Evolutionary conservation across 805 yeast species (phyloP), one percentile per base, ranked within the genome.

Genomic region (Ogataea angusta): DNA sequence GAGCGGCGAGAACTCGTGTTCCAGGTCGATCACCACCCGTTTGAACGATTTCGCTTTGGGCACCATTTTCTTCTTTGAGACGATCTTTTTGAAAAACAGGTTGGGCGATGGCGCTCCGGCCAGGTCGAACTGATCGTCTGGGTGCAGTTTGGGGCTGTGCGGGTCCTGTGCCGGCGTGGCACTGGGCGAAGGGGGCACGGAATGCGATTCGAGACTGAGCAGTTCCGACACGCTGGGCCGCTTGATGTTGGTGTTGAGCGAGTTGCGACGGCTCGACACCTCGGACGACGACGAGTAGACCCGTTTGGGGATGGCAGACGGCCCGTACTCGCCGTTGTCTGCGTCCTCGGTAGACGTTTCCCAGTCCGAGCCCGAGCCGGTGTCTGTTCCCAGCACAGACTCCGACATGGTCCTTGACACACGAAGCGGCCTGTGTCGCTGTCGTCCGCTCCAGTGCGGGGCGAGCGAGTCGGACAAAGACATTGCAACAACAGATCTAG

Each of bases 1-100:
- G 32, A 64, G 43, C 4, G 69, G 69, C n/a, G 53, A 52, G 12
- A 51, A 36, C 42, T 66, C 71, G 27, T 45, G 42, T 39, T 62
- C 64, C 23, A 66, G 47, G 13, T 66, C 68, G 31, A 52, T 46
- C 3, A 61, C 54, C 4, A 66, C 53, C 38, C 69, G 51, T 36
- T 55, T 60, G 46, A 66, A 62, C 4, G 68, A 59, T 31, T 62
- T 61, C 42, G 59, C 42, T 39, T 63, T 63, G 1, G 68, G 69
- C n/a, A 54, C 51, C 30, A 61, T 34, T 1, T 57, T 54, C 32
- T 55, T 51, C 21, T 57, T 54, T 5, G 60, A 48, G 5, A 55
- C 48, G 14, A 59, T 50, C 37, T 57, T 63, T 29, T 62, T 62
- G 47, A 62, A 63, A 29, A 62, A 53, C 13, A 55, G 38, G 28